Evolutionary conservation across 1,139 yeast species (phyloP).

Genomic region (Geotrichum europaeum): DNA sequence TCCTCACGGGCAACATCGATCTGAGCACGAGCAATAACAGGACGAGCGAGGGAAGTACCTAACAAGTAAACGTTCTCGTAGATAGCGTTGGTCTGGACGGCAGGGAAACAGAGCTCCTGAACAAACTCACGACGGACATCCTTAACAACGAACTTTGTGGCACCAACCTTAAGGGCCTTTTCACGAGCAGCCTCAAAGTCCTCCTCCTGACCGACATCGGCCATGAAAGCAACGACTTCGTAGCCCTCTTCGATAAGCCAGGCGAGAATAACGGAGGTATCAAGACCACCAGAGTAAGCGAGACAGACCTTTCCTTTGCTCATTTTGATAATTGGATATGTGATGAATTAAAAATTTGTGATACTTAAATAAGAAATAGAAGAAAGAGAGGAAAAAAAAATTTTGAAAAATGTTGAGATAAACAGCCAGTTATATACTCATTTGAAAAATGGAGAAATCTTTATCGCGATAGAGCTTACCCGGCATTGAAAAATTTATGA

Average conservation of each 20-base stretch:
- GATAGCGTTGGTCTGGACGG: constrained; percentile 93
- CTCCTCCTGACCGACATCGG: constrained; percentile 98
- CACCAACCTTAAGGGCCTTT: constrained; percentile 95
- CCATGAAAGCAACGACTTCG: constrained; percentile 96
- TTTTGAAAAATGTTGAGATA: not conserved
- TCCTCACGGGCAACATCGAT: constrained; percentile 93
- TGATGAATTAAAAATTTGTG: not conserved
- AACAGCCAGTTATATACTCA: not conserved
- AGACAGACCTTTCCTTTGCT: constrained; percentile 97
- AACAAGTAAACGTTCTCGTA: constrained; percentile 93
- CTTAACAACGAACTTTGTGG: constrained; percentile 86
- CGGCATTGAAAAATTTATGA: not conserved
- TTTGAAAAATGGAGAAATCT: not conserved
- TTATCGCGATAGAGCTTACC: constrained; percentile 6
- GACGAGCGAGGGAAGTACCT: constrained; percentile 97
- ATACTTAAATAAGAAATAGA: not conserved
- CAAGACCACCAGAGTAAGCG: constrained; percentile 98
- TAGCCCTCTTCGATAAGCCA: constrained; percentile 97
- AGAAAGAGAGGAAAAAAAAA: constrained; percentile 2
- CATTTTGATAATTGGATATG: constrained; percentile 40
- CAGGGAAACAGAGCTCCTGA: constrained; percentile 89
- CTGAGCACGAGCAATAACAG: constrained; percentile 97
- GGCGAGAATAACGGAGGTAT: constrained; percentile 94
- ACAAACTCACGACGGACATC: constrained; percentile 95
- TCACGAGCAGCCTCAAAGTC: constrained; percentile 96